These are phyloP conservation scores for Parastagonospora nodorum DNA, from an alignment of 2,329 filamentous ascomycete genomes.

Conservation along the genomic window DNA sequence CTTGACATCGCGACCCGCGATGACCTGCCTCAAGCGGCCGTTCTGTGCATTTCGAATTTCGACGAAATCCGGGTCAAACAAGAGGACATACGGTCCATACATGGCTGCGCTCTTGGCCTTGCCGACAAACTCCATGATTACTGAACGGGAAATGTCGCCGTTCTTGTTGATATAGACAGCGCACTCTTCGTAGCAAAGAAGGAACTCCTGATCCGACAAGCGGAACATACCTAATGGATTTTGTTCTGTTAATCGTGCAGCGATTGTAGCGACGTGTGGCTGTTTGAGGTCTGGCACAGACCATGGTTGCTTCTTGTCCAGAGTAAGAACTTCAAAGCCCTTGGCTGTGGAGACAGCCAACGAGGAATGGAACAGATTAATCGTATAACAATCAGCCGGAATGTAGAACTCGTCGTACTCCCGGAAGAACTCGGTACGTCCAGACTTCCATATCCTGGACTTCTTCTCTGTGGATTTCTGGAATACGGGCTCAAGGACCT, in stretches of 20 bases:
- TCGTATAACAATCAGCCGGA: slow-evolving; percentile 88
- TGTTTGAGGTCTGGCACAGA: slow-evolving; percentile 86
- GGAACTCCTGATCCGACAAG: slow-evolving; percentile 77
- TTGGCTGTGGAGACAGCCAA: slow-evolving; percentile 89
- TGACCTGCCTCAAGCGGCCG: slow-evolving; percentile 89
- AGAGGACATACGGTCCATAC: slow-evolving; percentile 86
- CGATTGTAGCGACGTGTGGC: slow-evolving; percentile 81
- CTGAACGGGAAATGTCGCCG: slow-evolving; percentile 88
- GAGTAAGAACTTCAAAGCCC: slow-evolving; percentile 92
- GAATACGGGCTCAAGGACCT: slow-evolving; percentile 92
- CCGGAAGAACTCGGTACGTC: slow-evolving; percentile 91
- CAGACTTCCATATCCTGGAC: slow-evolving; percentile 69
- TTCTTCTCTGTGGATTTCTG: slow-evolving; percentile 90
- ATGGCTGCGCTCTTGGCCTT: slow-evolving; percentile 85
- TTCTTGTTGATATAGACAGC: slow-evolving; percentile 98
- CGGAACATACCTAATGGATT: slow-evolving; percentile 95
- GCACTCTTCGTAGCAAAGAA: slow-evolving; percentile 93
- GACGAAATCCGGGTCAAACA: slow-evolving; percentile 96
- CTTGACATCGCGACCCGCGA: slow-evolving; percentile 86
- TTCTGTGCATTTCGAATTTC: slow-evolving; percentile 98
- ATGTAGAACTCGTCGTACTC: slow-evolving; percentile 99
- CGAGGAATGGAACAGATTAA: slow-evolving; percentile 95
- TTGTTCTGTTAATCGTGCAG: slow-evolving; percentile 79
- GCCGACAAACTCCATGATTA: slow-evolving; percentile 99
- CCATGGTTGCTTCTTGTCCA: slow-evolving; percentile 97